phyloP scores from a whole-genome alignment of 2,329 filamentous ascomycete species.

The Cytospora chrysosperma region DNA sequence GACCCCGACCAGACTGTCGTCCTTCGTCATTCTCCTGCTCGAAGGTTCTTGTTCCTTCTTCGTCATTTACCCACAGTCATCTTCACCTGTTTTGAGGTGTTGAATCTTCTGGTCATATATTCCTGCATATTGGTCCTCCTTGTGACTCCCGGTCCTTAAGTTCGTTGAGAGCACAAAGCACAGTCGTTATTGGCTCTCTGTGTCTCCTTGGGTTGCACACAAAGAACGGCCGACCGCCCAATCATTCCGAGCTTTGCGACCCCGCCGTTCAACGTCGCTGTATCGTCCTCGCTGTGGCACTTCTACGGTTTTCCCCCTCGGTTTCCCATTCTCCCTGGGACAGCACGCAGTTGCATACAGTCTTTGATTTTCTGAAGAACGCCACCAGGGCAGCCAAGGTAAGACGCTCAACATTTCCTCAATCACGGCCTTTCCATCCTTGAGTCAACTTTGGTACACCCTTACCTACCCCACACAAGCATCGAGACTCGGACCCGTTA shows the following conservation, averaged over 20 bases:
- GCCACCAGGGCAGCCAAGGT: constrained; percentile 5
- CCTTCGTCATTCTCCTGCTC: constrained; percentile 17
- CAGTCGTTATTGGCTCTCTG: constrained; percentile 22
- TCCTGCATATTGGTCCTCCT: neutral
- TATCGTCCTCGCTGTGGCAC: constrained; percentile 10
- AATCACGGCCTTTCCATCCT: neutral
- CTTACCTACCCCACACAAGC: neutral
- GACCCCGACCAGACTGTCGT: constrained; percentile 1
- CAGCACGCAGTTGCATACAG: neutral
- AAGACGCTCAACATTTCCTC: neutral
- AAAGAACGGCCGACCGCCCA: constrained; percentile 23
- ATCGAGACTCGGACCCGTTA: neutral
- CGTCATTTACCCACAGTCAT: neutral
- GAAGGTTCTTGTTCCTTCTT: neutral
- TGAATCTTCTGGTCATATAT: constrained; percentile 1
- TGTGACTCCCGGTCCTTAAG: constrained; percentile 6
- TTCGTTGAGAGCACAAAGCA: constrained; percentile 8
- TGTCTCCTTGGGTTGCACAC: constrained; percentile 22
- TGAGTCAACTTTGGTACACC: neutral
- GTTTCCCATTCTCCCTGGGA: neutral
- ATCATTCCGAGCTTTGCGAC: constrained; percentile 24
- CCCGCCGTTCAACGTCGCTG: constrained; percentile 24
- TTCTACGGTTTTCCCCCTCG: constrained; percentile 8
- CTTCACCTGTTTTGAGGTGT: neutral
- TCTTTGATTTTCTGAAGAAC: neutral